A percentile compares a stretch with the other conserved stretches of the same genome.
Conservation (phyloP, 179 eudicot genomes). For the Beta corolliflora region DNA sequence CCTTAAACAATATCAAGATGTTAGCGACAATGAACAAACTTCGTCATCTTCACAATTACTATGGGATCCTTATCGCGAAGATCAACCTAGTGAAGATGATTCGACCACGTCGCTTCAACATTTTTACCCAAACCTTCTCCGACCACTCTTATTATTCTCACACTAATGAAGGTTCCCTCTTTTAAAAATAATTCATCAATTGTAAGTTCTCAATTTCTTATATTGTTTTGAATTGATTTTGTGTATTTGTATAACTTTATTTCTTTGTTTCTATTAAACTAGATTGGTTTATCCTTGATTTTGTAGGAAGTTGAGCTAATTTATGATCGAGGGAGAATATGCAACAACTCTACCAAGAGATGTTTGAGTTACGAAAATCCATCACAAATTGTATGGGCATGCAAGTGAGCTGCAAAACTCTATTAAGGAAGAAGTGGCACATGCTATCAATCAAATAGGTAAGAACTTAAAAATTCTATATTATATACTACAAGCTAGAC, state of each 20-base stretch:
- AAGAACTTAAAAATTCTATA: neutral
- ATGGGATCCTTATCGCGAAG: constrained; percentile 33
- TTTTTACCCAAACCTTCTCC: constrained; percentile 35
- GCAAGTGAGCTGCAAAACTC: constrained; percentile 57
- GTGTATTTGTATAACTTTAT: no score
- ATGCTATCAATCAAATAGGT: constrained; percentile 41
- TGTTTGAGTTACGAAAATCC: constrained; percentile 59
- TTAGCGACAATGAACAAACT: constrained; percentile 32
- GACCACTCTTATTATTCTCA: constrained; percentile 35
- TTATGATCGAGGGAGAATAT: constrained; percentile 65
- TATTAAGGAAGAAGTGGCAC: constrained; percentile 49
- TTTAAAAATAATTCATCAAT: constrained; percentile 43
- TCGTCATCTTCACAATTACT: constrained; percentile 24
- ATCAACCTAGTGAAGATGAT: constrained; percentile 36
- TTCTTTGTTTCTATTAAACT: no score
- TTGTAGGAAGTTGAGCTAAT: constrained; percentile 77
- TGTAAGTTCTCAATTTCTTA: constrained; percentile 39
- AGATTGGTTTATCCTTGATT: neutral
- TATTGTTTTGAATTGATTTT: neutral
- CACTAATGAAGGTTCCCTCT: constrained; percentile 32
- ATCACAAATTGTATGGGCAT: constrained; percentile 60
- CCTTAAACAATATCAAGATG: constrained; percentile 28
- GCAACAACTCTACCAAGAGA: constrained; percentile 68
- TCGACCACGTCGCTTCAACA: constrained; percentile 45
- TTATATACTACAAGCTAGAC: neutral